A percentile compares a stretch with the other conserved stretches of the same genome.
phyloP scores from a whole-genome alignment of 306 rosid genomes.

The Prunus persica region DNA sequence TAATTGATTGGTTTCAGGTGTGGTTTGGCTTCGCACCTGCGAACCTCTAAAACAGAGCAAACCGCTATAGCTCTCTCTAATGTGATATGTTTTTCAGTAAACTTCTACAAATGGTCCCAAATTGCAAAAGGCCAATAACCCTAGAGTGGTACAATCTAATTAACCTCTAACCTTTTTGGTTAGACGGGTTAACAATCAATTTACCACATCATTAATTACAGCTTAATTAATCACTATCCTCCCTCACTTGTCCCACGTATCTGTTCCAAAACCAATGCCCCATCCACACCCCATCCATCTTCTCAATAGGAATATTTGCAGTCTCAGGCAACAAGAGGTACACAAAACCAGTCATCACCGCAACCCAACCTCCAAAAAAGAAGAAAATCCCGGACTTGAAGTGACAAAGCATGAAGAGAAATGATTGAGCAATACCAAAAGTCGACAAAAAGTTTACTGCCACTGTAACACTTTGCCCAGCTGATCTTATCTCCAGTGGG shows the following conservation, averaged over 20 bases:
- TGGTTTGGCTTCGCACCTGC: too few species aligned
- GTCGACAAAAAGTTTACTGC: conserved; percentile 54
- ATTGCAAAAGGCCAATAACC: too few species aligned
- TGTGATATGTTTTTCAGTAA: too few species aligned
- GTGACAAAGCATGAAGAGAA: conserved; percentile 55
- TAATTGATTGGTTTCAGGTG: too few species aligned
- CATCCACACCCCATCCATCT: conserved; percentile 57
- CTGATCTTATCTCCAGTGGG: conserved; percentile 54
- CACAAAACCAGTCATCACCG: conserved; percentile 56
- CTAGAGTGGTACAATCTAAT: too few species aligned
- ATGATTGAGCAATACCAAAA: conserved; percentile 58
- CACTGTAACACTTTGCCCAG: conserved; percentile 53
- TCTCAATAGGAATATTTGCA: conserved; percentile 53
- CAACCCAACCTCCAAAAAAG: conserved; percentile 64
- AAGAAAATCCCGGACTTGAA: conserved; percentile 58
- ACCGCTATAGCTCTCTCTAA: too few species aligned
- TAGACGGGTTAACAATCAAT: too few species aligned
- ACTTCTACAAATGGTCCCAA: too few species aligned
- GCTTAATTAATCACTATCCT: too few species aligned
- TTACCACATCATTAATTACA: too few species aligned
- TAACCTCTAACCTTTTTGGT: too few species aligned
- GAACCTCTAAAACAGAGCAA: too few species aligned
- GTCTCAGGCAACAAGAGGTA: conserved; percentile 57
- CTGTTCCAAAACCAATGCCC: conserved; percentile 60
- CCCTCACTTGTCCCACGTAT: conserved; percentile 22